Percentiles rank a stretch among this genome's conserved stretches.
phyloP scores from a whole-genome alignment of 768 basidiomycete species.

The Podaxis sp. region DNA sequence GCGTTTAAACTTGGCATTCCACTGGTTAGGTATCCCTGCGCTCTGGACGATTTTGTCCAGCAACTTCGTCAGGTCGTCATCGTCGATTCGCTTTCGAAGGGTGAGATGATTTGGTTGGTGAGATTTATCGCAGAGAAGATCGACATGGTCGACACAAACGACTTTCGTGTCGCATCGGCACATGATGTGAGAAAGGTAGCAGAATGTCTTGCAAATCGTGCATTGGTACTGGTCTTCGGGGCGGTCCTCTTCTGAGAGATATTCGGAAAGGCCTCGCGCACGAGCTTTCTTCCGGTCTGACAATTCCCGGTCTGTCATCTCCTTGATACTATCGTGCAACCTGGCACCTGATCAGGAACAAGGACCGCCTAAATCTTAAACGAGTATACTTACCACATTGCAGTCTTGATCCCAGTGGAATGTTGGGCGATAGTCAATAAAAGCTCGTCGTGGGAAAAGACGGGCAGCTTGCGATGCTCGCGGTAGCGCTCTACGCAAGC shows the following conservation, averaged over 20 bases:
- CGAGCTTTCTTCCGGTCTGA: slow-evolving; percentile 64
- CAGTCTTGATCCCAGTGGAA: slow-evolving; percentile 88
- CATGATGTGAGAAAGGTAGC: slow-evolving; percentile 90
- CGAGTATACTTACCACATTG: slow-evolving; percentile 70
- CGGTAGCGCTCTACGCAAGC: slow-evolving; percentile 90
- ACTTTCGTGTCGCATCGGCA: slow-evolving; percentile 79
- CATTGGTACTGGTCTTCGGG: slow-evolving; percentile 97
- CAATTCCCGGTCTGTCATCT: slow-evolving; percentile 89
- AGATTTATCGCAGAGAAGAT: slow-evolving; percentile 65
- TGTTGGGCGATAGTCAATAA: slow-evolving; percentile 97
- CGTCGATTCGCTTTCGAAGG: slow-evolving; percentile 80
- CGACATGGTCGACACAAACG: slow-evolving; percentile 83
- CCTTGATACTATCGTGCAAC: slow-evolving; percentile 79
- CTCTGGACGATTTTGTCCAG: slow-evolving; percentile 66
- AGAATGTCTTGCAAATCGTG: slow-evolving; percentile 87
- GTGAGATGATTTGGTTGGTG: slow-evolving; percentile 45
- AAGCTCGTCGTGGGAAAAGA: slow-evolving; percentile 98
- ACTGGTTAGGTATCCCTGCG: slow-evolving; percentile 70
- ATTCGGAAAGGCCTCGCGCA: slow-evolving; percentile 58
- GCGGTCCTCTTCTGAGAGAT: slow-evolving; percentile 75
- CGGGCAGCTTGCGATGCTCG: slow-evolving; percentile 88
- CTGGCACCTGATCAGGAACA: slow-evolving; percentile 38
- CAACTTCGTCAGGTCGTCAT: slow-evolving; percentile 71
- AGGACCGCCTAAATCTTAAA: background rate
- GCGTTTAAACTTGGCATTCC: slow-evolving; percentile 70